Evolutionary conservation across 2,329 filamentous ascomycete species (phyloP).

Genomic region (Tolypocladium ovalisporum): DNA sequence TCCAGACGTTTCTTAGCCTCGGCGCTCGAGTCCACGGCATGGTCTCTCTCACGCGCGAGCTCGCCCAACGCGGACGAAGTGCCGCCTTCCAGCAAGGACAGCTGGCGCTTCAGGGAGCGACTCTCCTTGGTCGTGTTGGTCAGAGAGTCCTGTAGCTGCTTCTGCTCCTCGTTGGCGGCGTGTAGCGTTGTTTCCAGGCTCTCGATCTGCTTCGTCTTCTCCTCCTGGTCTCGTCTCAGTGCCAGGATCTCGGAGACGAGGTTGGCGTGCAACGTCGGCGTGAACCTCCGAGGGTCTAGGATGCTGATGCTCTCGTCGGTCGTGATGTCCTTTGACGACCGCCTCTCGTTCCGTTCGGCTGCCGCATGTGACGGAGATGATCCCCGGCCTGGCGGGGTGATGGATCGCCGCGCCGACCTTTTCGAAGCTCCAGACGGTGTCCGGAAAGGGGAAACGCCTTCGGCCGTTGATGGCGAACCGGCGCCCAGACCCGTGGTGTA

Average conservation of each 20-base stretch:
- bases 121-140: conserved; percentile 61
- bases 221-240: conserved; percentile 80
- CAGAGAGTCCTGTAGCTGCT: conserved; percentile 52
- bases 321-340: conserved; percentile 46
- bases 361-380: conserved; percentile 46
- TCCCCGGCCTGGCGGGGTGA: conserved; percentile 48
- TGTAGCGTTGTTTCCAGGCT: conserved; percentile 68
- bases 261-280: conserved; percentile 87
- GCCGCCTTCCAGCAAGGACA: conserved; percentile 78
- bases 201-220: conserved; percentile 79
- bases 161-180: conserved; percentile 60
- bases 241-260: conserved; percentile 89
- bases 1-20: conserved; percentile 75
- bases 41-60: conserved; percentile 75
- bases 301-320: conserved; percentile 61
- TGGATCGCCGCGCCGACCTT: conserved; percentile 50
- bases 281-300: conserved; percentile 84
- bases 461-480: conserved; percentile 56
- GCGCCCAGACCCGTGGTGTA: conserved; percentile 40
- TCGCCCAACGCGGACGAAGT: conserved; percentile 78
- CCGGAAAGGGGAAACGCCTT: conserved; percentile 57
- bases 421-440: conserved; percentile 55
- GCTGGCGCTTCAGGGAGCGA: conserved; percentile 71
- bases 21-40: conserved; percentile 58
- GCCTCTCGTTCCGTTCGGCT: conserved; percentile 30